A percentile compares a stretch with the other conserved stretches of the same genome.
phyloP scores from a whole-genome alignment of 257 asterid species.

The Hygrophila difformis region DNA sequence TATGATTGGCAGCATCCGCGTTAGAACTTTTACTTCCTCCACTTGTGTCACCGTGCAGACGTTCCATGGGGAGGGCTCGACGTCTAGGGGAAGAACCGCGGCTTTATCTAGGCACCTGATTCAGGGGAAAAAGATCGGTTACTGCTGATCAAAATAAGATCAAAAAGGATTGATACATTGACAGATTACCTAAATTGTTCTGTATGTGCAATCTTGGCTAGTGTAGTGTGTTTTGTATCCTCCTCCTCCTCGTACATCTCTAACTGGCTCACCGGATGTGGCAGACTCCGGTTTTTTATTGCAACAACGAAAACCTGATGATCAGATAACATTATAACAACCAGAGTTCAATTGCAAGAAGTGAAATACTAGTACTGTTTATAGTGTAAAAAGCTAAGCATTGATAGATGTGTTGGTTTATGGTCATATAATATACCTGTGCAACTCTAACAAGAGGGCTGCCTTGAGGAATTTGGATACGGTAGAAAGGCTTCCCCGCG shows the following conservation, averaged over 20 bases:
- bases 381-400: no score
- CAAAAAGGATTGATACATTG: no score
- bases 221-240: conserved; percentile 14
- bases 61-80: conserved; percentile 29
- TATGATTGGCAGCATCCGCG: conserved; percentile 32
- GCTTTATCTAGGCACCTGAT: conserved; percentile 73
- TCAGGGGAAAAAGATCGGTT: no score
- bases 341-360: no score
- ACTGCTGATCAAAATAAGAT: no score
- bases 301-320: conserved; percentile 49
- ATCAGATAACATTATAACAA: no score
- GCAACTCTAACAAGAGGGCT: conserved; percentile 50
- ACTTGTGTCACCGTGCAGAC: conserved; percentile 59
- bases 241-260: conserved; percentile 29
- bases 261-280: conserved; percentile 30
- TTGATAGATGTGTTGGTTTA: no score
- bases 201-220: conserved; percentile 26
- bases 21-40: conserved; percentile 54
- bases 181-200: conserved; percentile 53
- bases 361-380: no score
- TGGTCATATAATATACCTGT: conserved; percentile 25
- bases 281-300: conserved; percentile 25
- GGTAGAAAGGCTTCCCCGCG: conserved; percentile 43
- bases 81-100: conserved; percentile 26
- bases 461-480: conserved; percentile 35